phyloP scores from a whole-genome alignment of 257 asterid genomes.

The Thymus mandschuricus region DNA sequence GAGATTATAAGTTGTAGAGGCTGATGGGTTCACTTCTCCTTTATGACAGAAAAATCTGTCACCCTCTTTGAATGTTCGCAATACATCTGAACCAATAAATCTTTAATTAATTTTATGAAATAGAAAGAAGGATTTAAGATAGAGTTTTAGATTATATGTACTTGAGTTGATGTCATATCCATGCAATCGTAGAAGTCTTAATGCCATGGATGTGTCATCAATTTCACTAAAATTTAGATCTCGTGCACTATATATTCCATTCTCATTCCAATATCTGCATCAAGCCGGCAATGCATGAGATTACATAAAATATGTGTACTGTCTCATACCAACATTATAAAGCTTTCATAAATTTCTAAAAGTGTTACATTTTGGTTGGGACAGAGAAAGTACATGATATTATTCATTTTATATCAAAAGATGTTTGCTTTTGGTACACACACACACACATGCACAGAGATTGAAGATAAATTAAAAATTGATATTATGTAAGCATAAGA shows the following conservation, averaged over 20 bases:
- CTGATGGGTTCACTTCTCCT: slow-evolving; percentile 40
- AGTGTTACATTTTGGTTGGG: too few species aligned
- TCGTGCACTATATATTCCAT: slow-evolving; percentile 43
- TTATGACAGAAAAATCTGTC: slow-evolving; percentile 37
- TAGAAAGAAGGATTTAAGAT: too few species aligned
- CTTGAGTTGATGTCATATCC: slow-evolving; percentile 43
- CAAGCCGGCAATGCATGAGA: not conserved
- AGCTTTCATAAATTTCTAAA: too few species aligned
- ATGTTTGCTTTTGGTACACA: too few species aligned
- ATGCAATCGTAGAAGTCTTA: slow-evolving; percentile 34
- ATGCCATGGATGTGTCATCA: slow-evolving; percentile 41
- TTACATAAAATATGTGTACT: too few species aligned
- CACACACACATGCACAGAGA: too few species aligned
- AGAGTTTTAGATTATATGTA: not conserved
- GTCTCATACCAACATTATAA: too few species aligned
- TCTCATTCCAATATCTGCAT: slow-evolving; percentile 45
- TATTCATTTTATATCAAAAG: too few species aligned
- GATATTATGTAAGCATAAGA: too few species aligned
- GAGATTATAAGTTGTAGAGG: slow-evolving; percentile 40
- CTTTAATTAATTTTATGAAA: not conserved
- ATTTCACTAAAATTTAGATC: slow-evolving; percentile 39
- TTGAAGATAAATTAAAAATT: too few species aligned
- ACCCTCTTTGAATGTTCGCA: slow-evolving; percentile 37
- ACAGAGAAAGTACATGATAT: too few species aligned
- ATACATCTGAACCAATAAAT: not conserved